Conservation (phyloP, 116 monocot species). For the Iris pallida region DNA sequence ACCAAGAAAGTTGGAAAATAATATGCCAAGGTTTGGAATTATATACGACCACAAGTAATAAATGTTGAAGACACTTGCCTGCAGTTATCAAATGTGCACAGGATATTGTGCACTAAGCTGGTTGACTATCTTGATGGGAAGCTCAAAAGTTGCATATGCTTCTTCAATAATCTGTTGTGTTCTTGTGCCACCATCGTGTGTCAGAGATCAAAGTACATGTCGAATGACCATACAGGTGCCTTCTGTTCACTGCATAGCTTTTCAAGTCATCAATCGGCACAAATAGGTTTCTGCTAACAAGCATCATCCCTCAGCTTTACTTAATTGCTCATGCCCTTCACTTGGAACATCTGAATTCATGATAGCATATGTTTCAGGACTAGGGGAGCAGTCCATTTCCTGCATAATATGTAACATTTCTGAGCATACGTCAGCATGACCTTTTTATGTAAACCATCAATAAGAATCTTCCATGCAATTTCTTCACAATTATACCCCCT, state of each 20-base stretch:
- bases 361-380: slow-evolving; percentile 31
- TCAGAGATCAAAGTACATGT: not conserved
- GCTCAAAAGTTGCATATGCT: not conserved
- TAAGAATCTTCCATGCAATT: slow-evolving; percentile 61
- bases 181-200: not conserved
- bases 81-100: no score
- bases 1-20: no score
- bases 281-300: not conserved
- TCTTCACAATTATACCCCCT: slow-evolving; percentile 58
- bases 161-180: not conserved
- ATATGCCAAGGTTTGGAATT: no score
- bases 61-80: no score
- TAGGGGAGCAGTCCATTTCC: slow-evolving; percentile 30
- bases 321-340: slow-evolving; percentile 6
- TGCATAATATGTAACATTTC: slow-evolving; percentile 58
- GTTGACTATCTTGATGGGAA: not conserved
- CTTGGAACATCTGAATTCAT: slow-evolving; percentile 14
- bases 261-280: not conserved
- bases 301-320: slow-evolving; percentile 7
- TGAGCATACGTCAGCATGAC: slow-evolving; percentile 33
- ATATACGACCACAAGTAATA: no score
- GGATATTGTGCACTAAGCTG: no score
- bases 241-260: not conserved
- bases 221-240: not conserved
- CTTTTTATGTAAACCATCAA: slow-evolving; percentile 54